These are phyloP conservation scores for Candida coleopterorum DNA, from an alignment of 805 yeast genomes.

Conservation along the genomic window DNA sequence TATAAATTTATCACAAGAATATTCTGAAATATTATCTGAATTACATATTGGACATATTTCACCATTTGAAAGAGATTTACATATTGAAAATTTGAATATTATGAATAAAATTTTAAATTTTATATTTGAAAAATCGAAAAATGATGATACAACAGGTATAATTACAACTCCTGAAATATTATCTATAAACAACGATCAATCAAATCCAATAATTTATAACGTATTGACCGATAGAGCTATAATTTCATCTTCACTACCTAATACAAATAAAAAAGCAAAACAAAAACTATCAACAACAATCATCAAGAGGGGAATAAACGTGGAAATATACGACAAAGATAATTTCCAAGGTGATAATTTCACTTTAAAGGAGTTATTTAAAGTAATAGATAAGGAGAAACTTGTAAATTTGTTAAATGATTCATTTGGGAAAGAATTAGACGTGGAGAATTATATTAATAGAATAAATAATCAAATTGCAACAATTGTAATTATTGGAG, in stretches of 20 bases:
- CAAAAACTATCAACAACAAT: constrained; percentile 73
- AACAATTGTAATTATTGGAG: constrained; percentile 80
- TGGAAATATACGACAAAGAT: constrained; percentile 36
- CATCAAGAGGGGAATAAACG: constrained; percentile 68
- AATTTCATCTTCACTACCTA: constrained; percentile 86
- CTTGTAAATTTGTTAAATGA: constrained; percentile 64
- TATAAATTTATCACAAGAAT: constrained; percentile 81
- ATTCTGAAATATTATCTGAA: constrained; percentile 58
- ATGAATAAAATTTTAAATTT: constrained; percentile 54
- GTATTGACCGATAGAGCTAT: constrained; percentile 87
- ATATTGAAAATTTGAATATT: constrained; percentile 59
- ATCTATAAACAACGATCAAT: constrained; percentile 43
- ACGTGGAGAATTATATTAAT: constrained; percentile 58
- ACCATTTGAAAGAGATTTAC: constrained; percentile 45
- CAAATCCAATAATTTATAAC: constrained; percentile 87
- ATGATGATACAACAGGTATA: constrained; percentile 63
- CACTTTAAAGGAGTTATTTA: constrained; percentile 37
- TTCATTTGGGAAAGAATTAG: constrained; percentile 70
- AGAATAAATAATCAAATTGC: constrained; percentile 68
- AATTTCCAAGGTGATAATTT: constrained; percentile 26
- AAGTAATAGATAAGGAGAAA: constrained; percentile 49
- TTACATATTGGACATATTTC: constrained; percentile 52
- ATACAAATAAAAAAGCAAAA: constrained; percentile 49
- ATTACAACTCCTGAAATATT: constrained; percentile 83
- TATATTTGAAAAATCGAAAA: constrained; percentile 39